Evolutionary conservation across 768 basidiomycete species (phyloP).

Genomic region (Pulveroboletus sp.): DNA sequence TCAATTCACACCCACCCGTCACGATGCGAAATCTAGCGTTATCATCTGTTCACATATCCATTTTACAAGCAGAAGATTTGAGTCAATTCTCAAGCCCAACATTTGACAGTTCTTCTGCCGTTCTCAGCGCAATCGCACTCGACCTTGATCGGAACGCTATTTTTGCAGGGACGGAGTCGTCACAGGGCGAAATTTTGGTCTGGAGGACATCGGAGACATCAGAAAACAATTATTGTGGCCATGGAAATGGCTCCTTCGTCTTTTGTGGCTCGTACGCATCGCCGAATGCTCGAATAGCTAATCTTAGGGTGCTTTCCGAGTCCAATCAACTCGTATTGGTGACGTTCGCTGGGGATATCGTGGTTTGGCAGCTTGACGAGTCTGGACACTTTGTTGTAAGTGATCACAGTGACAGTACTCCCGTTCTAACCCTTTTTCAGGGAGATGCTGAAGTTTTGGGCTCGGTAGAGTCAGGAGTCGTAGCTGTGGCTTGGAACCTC

Average conservation of each 20-base stretch:
- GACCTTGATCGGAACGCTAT: conserved; percentile 62
- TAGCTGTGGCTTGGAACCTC: conserved; percentile 84
- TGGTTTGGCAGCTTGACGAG: conserved; percentile 55
- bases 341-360: conserved; percentile 79
- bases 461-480: conserved; percentile 78
- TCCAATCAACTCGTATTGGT: conserved; percentile 62
- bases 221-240: conserved; percentile 11
- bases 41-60: conserved; percentile 27
- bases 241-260: conserved; percentile 8
- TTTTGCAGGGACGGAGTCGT: conserved; percentile 60
- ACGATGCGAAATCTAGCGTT: conserved; percentile 58
- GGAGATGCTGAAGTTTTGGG: conserved; percentile 69
- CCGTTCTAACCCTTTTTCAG: conserved; percentile 14
- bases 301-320: conserved; percentile 70
- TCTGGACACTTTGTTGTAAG: conserved; percentile 41
- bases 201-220: conserved; percentile 41
- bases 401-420: conserved; percentile 2
- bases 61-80: conserved; percentile 15
- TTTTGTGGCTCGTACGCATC: conserved; percentile 24
- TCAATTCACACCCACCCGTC: background rate
- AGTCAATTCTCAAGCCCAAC: conserved; percentile 12
- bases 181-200: conserved; percentile 53
- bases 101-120: conserved; percentile 24
- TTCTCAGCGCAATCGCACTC: conserved; percentile 46
- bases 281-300: conserved; percentile 46